A percentile compares a stretch with the other conserved stretches of the same genome.
Conservation (phyloP, 2,329 filamentous ascomycete genomes). For the Cladosporium halotolerans region DNA sequence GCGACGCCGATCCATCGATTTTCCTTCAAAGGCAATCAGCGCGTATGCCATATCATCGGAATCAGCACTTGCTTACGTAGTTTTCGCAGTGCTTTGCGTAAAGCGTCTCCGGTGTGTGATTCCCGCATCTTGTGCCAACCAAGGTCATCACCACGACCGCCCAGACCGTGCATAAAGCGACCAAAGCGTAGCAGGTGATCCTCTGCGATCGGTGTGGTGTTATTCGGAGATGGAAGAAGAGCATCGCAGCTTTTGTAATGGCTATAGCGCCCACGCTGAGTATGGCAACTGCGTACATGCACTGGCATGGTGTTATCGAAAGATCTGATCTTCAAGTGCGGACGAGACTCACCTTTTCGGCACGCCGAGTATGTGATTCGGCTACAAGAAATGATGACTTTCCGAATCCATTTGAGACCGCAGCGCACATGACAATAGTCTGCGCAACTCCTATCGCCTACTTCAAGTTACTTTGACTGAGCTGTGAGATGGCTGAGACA, state of each 20-base stretch:
- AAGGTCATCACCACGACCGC: slow-evolving; percentile 11
- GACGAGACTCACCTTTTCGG: slow-evolving; percentile 15
- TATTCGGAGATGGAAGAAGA: slow-evolving; percentile 20
- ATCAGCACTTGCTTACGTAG: slow-evolving; percentile 7
- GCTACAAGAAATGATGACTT: slow-evolving; percentile 18
- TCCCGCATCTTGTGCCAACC: slow-evolving; percentile 1
- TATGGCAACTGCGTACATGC: slow-evolving; percentile 19
- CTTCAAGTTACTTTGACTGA: not conserved
- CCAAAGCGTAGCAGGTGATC: slow-evolving; percentile 15
- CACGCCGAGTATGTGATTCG: slow-evolving; percentile 11
- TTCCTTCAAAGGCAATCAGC: slow-evolving; percentile 10
- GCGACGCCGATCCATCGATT: slow-evolving; percentile 19
- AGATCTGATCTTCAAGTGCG: not conserved
- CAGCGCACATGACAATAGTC: slow-evolving; percentile 16
- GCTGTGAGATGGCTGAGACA: not conserved
- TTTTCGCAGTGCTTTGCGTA: slow-evolving; percentile 13
- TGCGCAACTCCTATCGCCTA: slow-evolving; percentile 21
- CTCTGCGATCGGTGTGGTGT: slow-evolving; percentile 15
- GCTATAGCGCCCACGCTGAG: slow-evolving; percentile 20
- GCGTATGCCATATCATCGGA: not conserved
- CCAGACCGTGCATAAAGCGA: slow-evolving; percentile 15
- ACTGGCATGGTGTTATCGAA: slow-evolving; percentile 8
- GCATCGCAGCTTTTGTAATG: slow-evolving; percentile 20
- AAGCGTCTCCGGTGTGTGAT: not conserved
- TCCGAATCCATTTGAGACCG: slow-evolving; percentile 20